phyloP scores from a whole-genome alignment of 257 asterid species.

The Przewalskia tangutica region DNA sequence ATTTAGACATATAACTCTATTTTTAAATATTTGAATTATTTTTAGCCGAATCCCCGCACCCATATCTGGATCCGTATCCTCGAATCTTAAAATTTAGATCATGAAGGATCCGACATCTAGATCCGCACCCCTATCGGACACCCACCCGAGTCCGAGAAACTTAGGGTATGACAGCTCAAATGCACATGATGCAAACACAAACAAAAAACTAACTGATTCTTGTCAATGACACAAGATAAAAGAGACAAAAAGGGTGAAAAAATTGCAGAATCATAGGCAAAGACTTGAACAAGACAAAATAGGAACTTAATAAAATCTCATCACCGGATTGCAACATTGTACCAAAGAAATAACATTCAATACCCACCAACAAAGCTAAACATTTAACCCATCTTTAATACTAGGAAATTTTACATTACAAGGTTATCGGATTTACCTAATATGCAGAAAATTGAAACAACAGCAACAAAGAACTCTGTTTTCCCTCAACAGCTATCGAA shows the following conservation, averaged over 20 bases:
- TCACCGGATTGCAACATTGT: background rate
- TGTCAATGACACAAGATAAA: background rate
- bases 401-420: background rate
- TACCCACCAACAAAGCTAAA: background rate
- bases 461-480: background rate
- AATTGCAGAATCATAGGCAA: background rate
- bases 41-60: no score
- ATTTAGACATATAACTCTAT: no score
- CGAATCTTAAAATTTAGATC: no score
- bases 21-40: no score
- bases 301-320: background rate
- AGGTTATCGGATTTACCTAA: background rate
- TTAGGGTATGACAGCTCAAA: background rate
- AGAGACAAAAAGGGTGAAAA: background rate
- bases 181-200: background rate
- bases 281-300: background rate
- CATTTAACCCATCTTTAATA: background rate
- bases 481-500: background rate
- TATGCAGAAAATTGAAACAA: background rate
- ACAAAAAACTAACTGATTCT: background rate
- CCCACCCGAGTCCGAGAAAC: no score
- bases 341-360: background rate
- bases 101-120: no score
- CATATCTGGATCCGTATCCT: no score
- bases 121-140: no score